Evolutionary conservation across 2,329 filamentous ascomycete genomes (phyloP).

Genomic region (Dothideomycetes sp.): DNA sequence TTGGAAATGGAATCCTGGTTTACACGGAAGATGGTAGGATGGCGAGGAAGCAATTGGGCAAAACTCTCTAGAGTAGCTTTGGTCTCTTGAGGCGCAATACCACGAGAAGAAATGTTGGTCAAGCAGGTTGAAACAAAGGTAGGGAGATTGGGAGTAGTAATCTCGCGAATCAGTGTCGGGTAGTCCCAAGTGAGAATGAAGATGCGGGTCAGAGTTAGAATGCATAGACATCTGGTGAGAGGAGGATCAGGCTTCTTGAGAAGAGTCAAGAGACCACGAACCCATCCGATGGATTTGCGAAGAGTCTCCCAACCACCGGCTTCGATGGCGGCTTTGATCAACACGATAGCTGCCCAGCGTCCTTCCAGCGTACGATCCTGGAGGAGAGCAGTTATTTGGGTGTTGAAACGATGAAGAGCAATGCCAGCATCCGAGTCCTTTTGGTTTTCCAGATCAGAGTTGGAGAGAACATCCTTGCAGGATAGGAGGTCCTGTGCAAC

Average conservation of each 20-base stretch:
- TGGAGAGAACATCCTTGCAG: slow-evolving; percentile 53
- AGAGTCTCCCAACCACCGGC: slow-evolving; percentile 77
- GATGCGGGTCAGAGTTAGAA: slow-evolving; percentile 72
- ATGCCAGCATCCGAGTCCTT: slow-evolving; percentile 57
- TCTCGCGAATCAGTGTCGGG: slow-evolving; percentile 74
- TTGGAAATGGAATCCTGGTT: slow-evolving; percentile 59
- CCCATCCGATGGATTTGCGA: slow-evolving; percentile 64
- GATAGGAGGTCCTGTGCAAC: slow-evolving; percentile 50
- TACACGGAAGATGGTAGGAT: slow-evolving; percentile 74
- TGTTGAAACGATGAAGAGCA: slow-evolving; percentile 75
- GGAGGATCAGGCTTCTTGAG: slow-evolving; percentile 71
- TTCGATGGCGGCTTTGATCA: slow-evolving; percentile 75
- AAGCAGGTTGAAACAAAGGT: slow-evolving; percentile 65
- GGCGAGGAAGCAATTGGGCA: slow-evolving; percentile 62
- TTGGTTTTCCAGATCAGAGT: slow-evolving; percentile 45
- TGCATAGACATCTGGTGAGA: slow-evolving; percentile 64
- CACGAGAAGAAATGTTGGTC: slow-evolving; percentile 44
- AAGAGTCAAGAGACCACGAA: slow-evolving; percentile 63
- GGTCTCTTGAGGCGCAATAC: slow-evolving; percentile 30
- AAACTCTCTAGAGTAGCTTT: slow-evolving; percentile 66
- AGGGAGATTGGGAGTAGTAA: slow-evolving; percentile 73
- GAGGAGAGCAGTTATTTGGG: slow-evolving; percentile 65
- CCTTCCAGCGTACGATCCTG: slow-evolving; percentile 67
- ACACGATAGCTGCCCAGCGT: slow-evolving; percentile 65
- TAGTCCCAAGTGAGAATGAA: slow-evolving; percentile 75